phyloP scores from a whole-genome alignment of 495 filamentous ascomycete species.

The Pseudoneurospora amorphoporcata region DNA sequence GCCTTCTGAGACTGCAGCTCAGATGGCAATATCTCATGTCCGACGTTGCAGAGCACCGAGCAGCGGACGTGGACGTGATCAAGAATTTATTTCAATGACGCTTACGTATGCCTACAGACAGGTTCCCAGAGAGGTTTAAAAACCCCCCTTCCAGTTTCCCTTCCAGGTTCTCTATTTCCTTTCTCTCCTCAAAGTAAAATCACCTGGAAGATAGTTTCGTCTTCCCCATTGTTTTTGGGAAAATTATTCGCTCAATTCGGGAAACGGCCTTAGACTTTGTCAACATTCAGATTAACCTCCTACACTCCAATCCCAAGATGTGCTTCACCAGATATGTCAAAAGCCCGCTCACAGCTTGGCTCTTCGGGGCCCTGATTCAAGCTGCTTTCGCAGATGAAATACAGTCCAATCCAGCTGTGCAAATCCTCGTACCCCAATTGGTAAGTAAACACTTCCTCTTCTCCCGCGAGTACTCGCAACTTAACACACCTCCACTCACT shows the following conservation, averaged over 20 bases:
- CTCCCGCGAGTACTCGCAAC: neutral
- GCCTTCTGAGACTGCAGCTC: neutral
- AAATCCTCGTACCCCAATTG: neutral
- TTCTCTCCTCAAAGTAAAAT: neutral
- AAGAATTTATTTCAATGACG: neutral
- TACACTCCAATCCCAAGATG: neutral
- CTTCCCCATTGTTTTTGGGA: neutral
- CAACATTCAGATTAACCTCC: neutral
- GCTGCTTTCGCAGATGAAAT: neutral
- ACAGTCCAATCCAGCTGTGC: neutral
- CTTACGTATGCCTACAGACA: neutral
- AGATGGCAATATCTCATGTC: neutral
- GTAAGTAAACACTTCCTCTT: neutral
- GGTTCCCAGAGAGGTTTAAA: neutral
- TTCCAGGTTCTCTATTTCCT: neutral
- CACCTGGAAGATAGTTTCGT: neutral
- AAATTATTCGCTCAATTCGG: neutral
- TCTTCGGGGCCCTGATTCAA: neutral
- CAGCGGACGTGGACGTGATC: neutral
- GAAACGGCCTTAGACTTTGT: neutral
- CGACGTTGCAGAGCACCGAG: neutral
- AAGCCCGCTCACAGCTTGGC: neutral
- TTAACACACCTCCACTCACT: neutral
- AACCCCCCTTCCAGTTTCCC: neutral
- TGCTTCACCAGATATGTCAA: neutral